Percentiles rank a stretch among this genome's conserved stretches.
Evolutionary conservation across 805 yeast genomes (phyloP).

Genomic region (Ogataea nitratoaversa): DNA sequence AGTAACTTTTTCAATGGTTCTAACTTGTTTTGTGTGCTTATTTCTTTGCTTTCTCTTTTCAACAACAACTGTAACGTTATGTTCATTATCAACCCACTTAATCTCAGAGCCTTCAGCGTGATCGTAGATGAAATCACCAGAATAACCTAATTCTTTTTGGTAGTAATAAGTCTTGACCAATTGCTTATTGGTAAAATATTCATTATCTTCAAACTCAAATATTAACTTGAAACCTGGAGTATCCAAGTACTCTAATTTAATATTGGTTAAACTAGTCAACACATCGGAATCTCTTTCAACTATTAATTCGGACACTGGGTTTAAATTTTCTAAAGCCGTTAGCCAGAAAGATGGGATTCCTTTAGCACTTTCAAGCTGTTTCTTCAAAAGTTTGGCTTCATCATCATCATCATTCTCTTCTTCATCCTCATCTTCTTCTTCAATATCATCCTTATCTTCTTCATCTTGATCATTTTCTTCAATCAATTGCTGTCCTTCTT

Average conservation of each 20-base stretch:
- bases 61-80: slow-evolving; percentile 77
- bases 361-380: slow-evolving; percentile 30
- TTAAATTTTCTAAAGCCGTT: slow-evolving; percentile 86
- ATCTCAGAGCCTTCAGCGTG: slow-evolving; percentile 90
- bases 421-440: slow-evolving; percentile 39
- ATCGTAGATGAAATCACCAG: slow-evolving; percentile 95
- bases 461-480: slow-evolving; percentile 34
- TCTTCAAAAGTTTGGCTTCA: slow-evolving; percentile 29
- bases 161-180: slow-evolving; percentile 87
- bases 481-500: slow-evolving; percentile 69
- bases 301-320: slow-evolving; percentile 75
- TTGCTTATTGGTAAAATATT: slow-evolving; percentile 66
- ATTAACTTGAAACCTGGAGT: slow-evolving; percentile 85
- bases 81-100: slow-evolving; percentile 76
- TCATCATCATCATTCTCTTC: slow-evolving; percentile 39
- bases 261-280: slow-evolving; percentile 59
- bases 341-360: slow-evolving; percentile 97
- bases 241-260: slow-evolving; percentile 73
- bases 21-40: slow-evolving; percentile 91
- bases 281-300: slow-evolving; percentile 89
- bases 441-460: slow-evolving; percentile 34
- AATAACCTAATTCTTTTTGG: slow-evolving; percentile 88
- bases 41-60: slow-evolving; percentile 97
- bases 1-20: slow-evolving; percentile 90
- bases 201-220: slow-evolving; percentile 75